These are phyloP conservation scores for Annulohypoxylon nitens DNA, from an alignment of 495 filamentous ascomycete genomes.

Conservation along the genomic window DNA sequence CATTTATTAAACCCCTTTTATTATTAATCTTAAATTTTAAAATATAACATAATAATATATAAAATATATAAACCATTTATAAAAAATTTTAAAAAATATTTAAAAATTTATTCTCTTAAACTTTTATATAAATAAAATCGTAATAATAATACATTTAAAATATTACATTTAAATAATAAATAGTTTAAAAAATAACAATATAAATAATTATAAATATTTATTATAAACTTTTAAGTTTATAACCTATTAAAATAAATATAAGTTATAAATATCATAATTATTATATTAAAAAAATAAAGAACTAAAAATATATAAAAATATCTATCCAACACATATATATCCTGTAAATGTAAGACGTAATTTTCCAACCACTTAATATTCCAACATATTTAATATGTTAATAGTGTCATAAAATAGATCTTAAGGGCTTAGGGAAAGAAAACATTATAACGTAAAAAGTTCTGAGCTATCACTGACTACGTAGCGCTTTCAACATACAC, in stretches of 20 bases:
- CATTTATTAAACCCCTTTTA: neutral
- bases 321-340: too few relatives aligned
- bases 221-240: neutral
- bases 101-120: neutral
- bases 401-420: too few relatives aligned
- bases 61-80: neutral
- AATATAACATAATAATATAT: neutral
- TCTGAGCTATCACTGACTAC: too few relatives aligned
- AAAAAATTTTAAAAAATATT: neutral
- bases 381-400: too few relatives aligned
- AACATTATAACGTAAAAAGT: too few relatives aligned
- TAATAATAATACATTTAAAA: constrained; percentile 2
- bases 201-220: neutral
- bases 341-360: too few relatives aligned
- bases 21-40: neutral
- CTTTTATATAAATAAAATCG: neutral
- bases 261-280: neutral
- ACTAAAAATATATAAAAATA: neutral
- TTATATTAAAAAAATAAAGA: constrained; percentile 1
- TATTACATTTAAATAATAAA: neutral
- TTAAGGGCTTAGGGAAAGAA: too few relatives aligned
- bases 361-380: too few relatives aligned
- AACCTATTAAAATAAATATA: neutral
- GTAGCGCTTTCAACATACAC: too few relatives aligned
- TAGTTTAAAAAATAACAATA: neutral